A percentile compares a stretch with the other conserved stretches of the same genome.
Conservation (phyloP, 2,329 filamentous ascomycete species). For the Fonsecaea pugnacius region DNA sequence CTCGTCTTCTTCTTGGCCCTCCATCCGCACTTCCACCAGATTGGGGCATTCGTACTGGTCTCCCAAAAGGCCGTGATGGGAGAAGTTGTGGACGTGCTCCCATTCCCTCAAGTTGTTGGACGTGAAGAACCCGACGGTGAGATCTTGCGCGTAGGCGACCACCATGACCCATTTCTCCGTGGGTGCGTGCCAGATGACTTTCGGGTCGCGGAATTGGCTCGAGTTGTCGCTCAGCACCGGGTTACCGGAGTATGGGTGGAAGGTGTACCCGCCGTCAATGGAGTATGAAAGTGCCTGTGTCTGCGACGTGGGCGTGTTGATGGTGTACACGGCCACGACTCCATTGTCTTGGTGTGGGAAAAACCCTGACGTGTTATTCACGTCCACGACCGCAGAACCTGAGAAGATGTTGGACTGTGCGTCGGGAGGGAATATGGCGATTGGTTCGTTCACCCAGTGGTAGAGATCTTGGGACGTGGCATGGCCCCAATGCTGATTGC, state of each 20-base stretch:
- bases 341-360: constrained; percentile 65
- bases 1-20: constrained; percentile 28
- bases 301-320: constrained; percentile 48
- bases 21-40: constrained; percentile 60
- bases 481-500: constrained; percentile 70
- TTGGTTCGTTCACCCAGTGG: constrained; percentile 67
- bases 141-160: constrained; percentile 60
- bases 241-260: constrained; percentile 63
- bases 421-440: constrained; percentile 61
- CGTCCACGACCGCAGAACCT: constrained; percentile 63
- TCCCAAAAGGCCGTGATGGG: constrained; percentile 57
- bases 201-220: constrained; percentile 67
- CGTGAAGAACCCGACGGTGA: constrained; percentile 64
- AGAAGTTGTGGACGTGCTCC: constrained; percentile 64
- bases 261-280: constrained; percentile 64
- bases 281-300: constrained; percentile 67
- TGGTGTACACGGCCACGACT: constrained; percentile 65
- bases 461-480: constrained; percentile 66
- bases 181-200: constrained; percentile 63
- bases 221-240: constrained; percentile 63
- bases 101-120: constrained; percentile 64
- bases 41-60: constrained; percentile 69
- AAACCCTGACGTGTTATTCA: constrained; percentile 69
- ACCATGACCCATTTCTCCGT: constrained; percentile 62
- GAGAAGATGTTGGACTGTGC: constrained; percentile 55